Base-by-base conservation (phyloP, 176 grass and related monocot species). In the Triticum monococcum region DNA sequence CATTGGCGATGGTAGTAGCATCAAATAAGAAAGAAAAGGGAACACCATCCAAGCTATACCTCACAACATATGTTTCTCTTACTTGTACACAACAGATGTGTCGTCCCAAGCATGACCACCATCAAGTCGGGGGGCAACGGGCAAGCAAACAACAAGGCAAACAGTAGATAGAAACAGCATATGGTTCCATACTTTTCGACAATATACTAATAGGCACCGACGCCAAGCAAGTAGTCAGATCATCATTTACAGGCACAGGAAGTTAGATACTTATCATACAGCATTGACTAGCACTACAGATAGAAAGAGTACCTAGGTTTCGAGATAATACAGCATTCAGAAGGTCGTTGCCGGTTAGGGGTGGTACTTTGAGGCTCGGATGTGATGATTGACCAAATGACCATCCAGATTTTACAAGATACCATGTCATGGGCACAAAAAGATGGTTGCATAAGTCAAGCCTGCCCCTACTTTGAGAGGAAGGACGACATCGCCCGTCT, bases 401-500 rank as follows among this genome's bases (percentile, higher is more conserved):
- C 23, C 32, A n/a, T 20, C 25, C 80, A 14, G 48, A 75, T 36
- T 70, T 81, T 43, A n/a, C 7, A 68, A 66, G 12, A 36, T 9
- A 62, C 10, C 78, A 8, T 59, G 46, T 78, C 32, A 22, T 43
- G 25, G 22, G n/a, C 54, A 84, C 23, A 64, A 61, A 60, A 38
- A 20, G 36, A 24, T 12, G 13, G 35, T n/a, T 68, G 31, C 63
- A 37, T 68, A 63, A 72, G 67, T 46, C 32, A 56, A 59, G 26
- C 13, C 69, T 22, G 64, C 64, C 52, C 86, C 70, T 98, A 98
- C 43, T 81, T 81, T 71, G 87, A 62, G 63, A 86, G 60, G 54
- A 91, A 89, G 62, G 95, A 86, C 61, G 95, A 86, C 92, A 95
- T 95, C 10, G 78, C 69, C 74, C 92, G 89, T 77, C 31, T 91